These are phyloP conservation scores for Kluyveromyces starmeri DNA, from an alignment of 805 yeast species.

Conservation along the genomic window DNA sequence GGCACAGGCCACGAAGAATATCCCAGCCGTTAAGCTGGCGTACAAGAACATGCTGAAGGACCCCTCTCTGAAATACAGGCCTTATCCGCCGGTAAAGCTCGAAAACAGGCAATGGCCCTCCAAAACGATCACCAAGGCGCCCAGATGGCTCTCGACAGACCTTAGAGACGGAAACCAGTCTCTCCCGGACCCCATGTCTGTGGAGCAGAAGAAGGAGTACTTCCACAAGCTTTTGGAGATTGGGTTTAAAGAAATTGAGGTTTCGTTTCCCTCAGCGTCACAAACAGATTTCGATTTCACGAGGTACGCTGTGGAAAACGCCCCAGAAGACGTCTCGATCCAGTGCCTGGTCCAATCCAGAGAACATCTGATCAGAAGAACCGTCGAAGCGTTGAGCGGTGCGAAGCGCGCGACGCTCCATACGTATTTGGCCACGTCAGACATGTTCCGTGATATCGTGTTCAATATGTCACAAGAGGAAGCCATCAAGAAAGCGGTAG, in stretches of 20 bases:
- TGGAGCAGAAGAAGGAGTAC: constrained; percentile 64
- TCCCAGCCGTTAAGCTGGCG: constrained; percentile 27
- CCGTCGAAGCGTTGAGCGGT: constrained; percentile 64
- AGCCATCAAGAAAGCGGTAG: constrained; percentile 59
- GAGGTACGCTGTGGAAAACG: constrained; percentile 66
- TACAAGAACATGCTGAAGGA: constrained; percentile 55
- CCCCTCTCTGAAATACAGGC: constrained; percentile 54
- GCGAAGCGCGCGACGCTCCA: constrained; percentile 67
- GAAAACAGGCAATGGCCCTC: constrained; percentile 67
- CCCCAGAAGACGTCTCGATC: constrained; percentile 65
- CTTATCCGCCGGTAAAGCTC: constrained; percentile 46
- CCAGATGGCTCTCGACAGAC: constrained; percentile 75
- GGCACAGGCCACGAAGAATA: constrained; percentile 12
- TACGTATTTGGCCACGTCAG: constrained; percentile 69
- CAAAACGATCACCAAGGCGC: constrained; percentile 56
- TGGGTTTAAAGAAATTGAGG: constrained; percentile 77
- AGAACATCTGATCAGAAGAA: constrained; percentile 63
- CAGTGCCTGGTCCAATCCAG: constrained; percentile 74
- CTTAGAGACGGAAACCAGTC: constrained; percentile 78
- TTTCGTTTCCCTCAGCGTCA: constrained; percentile 72
- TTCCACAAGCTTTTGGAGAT: constrained; percentile 63
- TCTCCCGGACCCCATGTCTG: constrained; percentile 74
- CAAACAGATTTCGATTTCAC: constrained; percentile 80
- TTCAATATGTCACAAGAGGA: constrained; percentile 64
- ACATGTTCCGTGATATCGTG: constrained; percentile 65